phyloP scores from a whole-genome alignment of 371 early-diverging fungal species.

The Haplosporangium sp. region DNA sequence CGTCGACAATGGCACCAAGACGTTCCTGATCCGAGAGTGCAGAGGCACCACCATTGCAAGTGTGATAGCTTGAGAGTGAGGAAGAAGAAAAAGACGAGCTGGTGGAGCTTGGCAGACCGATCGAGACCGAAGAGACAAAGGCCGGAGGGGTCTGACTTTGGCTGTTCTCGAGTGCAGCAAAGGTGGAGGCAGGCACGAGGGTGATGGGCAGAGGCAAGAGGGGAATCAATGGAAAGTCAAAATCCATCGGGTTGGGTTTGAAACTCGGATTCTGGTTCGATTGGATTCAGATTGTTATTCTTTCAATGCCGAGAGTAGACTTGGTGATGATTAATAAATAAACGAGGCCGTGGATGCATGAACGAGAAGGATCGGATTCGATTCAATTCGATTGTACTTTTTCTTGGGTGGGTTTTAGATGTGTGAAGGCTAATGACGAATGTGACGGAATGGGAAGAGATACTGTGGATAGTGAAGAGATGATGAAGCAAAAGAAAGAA shows the following conservation, averaged over 20 bases:
- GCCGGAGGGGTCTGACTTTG: constrained; percentile 24
- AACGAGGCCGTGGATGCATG: constrained; percentile 34
- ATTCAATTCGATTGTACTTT: too few species aligned
- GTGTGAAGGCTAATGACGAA: too few species aligned
- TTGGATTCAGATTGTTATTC: background rate
- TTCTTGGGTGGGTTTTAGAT: too few species aligned
- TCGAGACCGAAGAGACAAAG: constrained; percentile 45
- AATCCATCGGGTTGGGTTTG: constrained; percentile 26
- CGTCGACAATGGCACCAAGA: constrained; percentile 49
- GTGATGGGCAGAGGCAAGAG: constrained; percentile 49
- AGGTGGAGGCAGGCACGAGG: constrained; percentile 50
- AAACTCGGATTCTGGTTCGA: background rate
- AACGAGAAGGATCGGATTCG: background rate
- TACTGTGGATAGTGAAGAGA: too few species aligned
- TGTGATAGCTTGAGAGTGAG: background rate
- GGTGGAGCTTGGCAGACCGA: constrained; percentile 27
- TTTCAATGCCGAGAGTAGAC: constrained; percentile 21
- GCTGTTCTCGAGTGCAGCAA: constrained; percentile 34
- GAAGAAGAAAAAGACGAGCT: constrained; percentile 25
- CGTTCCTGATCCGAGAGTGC: constrained; percentile 27
- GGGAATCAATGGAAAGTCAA: constrained; percentile 52
- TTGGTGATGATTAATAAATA: constrained; percentile 24
- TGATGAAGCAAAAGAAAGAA: too few species aligned
- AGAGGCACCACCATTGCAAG: background rate
- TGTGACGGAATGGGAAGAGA: too few species aligned